Base-by-base conservation (phyloP, 306 rosid species). In the Acmispon strigosus region DNA sequence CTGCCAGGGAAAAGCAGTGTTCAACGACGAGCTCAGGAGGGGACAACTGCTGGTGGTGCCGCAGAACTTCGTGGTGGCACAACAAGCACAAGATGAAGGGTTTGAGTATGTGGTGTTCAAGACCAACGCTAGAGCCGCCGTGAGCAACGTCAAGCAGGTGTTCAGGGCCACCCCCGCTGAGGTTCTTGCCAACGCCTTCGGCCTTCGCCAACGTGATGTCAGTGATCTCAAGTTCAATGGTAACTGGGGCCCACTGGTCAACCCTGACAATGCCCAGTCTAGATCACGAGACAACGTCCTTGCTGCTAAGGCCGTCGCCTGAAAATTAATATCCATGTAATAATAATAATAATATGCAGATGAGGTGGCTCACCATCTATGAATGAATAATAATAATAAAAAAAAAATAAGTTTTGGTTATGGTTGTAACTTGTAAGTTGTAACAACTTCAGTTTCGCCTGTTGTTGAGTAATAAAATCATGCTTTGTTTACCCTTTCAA, bases 21-120 rank as follows among this genome's bases (percentile, higher is more conserved):
- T 75, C 41, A 69, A 92, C 17, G 86, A 71, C 0, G 80, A 81
- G 32, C 58, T 89, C 0, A 57, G 44, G 29, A 55, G 17, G 72
- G 94, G 89, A 0, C 92, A 89, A 50, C 0, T 85, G 32, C 34
- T 87, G 0, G 79, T 79, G 24, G 85, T 89, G 66, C 96, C 96
- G 10, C 97, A 91, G 49, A 84, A 81, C 80, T 84, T 72, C 12
- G 87, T 74, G 24, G 69, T 89, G 29, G 78, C 85, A 0, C 8
- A 82, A 36, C 63, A 66, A 48, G 96, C 90, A 0, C 64, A 81
- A 19, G 34, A 63, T 0, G 78, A 84, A 17, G 92, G 90, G 8
- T 82, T 87, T 4, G 90, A 92, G 59, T 89, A 76, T 76, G 61
- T 87, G 0, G 69, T 83, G 1, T 92, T 92, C 78, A 89, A 83